These are phyloP conservation scores for Coemansia asiatica DNA, from an alignment of 192 early-diverging fungal genomes.

Conservation along the genomic window DNA sequence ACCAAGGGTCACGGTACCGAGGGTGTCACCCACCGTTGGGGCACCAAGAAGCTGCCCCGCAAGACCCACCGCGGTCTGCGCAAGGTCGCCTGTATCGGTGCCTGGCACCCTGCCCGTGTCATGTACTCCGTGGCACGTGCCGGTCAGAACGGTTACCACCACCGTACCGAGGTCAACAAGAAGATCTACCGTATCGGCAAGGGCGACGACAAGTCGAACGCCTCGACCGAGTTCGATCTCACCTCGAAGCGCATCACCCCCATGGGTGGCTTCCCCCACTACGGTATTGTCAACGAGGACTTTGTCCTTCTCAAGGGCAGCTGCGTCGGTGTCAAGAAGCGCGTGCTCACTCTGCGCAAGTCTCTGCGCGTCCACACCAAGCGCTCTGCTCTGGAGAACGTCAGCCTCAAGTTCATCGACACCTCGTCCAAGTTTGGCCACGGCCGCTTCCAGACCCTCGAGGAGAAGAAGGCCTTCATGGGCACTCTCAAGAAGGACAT, in stretches of 20 bases:
- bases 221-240: conserved; percentile 94
- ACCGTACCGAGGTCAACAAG: conserved; percentile 99
- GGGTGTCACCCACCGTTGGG: conserved; percentile 99
- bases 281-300: conserved; percentile 97
- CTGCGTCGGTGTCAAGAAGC: conserved; percentile 94
- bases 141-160: conserved; percentile 99
- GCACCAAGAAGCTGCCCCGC: conserved; percentile 99
- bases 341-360: conserved; percentile 98
- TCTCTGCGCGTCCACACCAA: conserved; percentile 94
- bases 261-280: conserved; percentile 99
- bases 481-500: conserved; percentile 88
- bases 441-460: conserved; percentile 98
- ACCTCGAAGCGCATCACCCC: conserved; percentile 97
- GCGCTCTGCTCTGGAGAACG: conserved; percentile 94
- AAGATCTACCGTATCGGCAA: conserved; percentile 99
- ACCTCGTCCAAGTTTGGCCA: conserved; percentile 99
- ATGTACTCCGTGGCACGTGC: conserved; percentile 99
- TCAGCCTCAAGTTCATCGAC: conserved; percentile 98
- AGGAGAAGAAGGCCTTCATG: conserved; percentile 92
- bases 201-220: conserved; percentile 77
- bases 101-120: conserved; percentile 95
- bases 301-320: conserved; percentile 98
- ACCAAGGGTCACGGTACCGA: conserved; percentile 99
- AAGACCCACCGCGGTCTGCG: conserved; percentile 99
- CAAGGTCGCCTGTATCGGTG: conserved; percentile 99